Evolutionary conservation across 23 red algal genomes (phyloP).

Genomic region (Agarophyton chilense): DNA sequence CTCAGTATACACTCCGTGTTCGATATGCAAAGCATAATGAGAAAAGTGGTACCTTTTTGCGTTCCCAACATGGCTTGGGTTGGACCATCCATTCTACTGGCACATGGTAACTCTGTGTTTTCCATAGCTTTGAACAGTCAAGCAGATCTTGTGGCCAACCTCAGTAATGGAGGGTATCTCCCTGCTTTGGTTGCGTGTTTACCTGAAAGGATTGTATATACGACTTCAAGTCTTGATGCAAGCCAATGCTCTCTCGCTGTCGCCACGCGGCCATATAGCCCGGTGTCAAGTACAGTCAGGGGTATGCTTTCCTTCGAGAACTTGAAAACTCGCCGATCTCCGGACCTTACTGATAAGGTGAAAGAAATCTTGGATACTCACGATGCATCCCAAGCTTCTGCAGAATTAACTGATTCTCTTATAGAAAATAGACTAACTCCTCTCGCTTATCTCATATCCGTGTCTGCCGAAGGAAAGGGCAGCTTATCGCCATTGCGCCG

Average conservation of each 20-base stretch:
- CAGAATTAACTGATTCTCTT: conserved; percentile 46
- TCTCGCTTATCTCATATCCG: conserved; percentile 50
- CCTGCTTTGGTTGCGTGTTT: conserved; percentile 42
- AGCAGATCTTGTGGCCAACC: conserved; percentile 40
- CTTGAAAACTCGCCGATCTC: conserved; percentile 2
- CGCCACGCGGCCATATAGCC: conserved; percentile 40
- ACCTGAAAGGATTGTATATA: conserved; percentile 63
- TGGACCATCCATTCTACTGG: conserved; percentile 44
- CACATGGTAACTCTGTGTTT: conserved; percentile 52
- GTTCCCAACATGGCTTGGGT: conserved; percentile 47
- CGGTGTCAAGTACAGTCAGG: conserved; percentile 32
- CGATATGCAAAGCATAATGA: conserved; percentile 29
- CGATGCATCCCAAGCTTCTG: conserved; percentile 68
- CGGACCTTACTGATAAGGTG: conserved; percentile 27
- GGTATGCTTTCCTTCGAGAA: conserved; percentile 48
- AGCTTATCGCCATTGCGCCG: conserved; percentile 46
- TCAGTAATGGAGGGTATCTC: conserved; percentile 42
- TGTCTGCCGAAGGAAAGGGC: conserved; percentile 29
- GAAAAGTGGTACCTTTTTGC: conserved; percentile 34
- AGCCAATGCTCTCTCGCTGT: conserved; percentile 17
- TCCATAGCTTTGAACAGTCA: conserved; percentile 47
- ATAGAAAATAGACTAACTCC: conserved; percentile 31
- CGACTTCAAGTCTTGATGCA: conserved; percentile 2
- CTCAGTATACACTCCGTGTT: conserved; percentile 29
- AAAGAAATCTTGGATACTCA: conserved; percentile 34